phyloP scores from a whole-genome alignment of 2,329 filamentous ascomycete species.

The Penicillium sclerotigenum region DNA sequence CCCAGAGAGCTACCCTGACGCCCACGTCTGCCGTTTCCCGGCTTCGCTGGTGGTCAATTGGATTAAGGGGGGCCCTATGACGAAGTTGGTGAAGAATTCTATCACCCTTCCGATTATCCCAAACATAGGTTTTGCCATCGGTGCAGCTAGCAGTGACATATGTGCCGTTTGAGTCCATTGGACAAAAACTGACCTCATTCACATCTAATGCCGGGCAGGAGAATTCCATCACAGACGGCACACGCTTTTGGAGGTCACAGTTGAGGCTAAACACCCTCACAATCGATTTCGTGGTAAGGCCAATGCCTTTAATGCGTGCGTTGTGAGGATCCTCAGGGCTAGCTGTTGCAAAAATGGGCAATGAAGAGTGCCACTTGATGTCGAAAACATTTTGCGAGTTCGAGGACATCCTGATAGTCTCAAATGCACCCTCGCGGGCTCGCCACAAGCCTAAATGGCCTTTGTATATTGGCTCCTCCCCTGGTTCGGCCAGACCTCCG shows the following conservation, averaged over 20 bases:
- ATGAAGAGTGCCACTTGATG: slow-evolving; percentile 53
- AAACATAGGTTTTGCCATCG: slow-evolving; percentile 58
- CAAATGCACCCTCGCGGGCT: slow-evolving; percentile 39
- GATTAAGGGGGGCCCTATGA: slow-evolving; percentile 52
- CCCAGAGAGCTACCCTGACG: slow-evolving; percentile 58
- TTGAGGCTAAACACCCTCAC: slow-evolving; percentile 52
- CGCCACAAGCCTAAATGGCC: slow-evolving; percentile 58
- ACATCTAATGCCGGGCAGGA: slow-evolving; percentile 60
- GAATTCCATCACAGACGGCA: slow-evolving; percentile 40
- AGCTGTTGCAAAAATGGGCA: slow-evolving; percentile 53
- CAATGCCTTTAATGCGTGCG: slow-evolving; percentile 31
- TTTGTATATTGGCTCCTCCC: slow-evolving; percentile 28
- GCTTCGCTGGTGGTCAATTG: slow-evolving; percentile 38
- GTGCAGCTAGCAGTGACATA: slow-evolving; percentile 60
- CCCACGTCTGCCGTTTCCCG: slow-evolving; percentile 57
- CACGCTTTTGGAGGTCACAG: neutral
- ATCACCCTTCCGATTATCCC: slow-evolving; percentile 53
- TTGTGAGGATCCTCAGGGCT: slow-evolving; percentile 34
- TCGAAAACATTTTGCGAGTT: slow-evolving; percentile 57
- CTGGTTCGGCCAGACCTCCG: slow-evolving; percentile 52
- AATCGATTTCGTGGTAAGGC: slow-evolving; percentile 45
- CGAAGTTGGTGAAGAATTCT: slow-evolving; percentile 48
- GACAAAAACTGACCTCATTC: slow-evolving; percentile 57
- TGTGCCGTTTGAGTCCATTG: slow-evolving; percentile 35
- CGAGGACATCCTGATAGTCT: slow-evolving; percentile 41